Evolutionary conservation across 805 yeast genomes (phyloP), one percentile per base, ranked within the genome.

Genomic region (Candida piceae): DNA sequence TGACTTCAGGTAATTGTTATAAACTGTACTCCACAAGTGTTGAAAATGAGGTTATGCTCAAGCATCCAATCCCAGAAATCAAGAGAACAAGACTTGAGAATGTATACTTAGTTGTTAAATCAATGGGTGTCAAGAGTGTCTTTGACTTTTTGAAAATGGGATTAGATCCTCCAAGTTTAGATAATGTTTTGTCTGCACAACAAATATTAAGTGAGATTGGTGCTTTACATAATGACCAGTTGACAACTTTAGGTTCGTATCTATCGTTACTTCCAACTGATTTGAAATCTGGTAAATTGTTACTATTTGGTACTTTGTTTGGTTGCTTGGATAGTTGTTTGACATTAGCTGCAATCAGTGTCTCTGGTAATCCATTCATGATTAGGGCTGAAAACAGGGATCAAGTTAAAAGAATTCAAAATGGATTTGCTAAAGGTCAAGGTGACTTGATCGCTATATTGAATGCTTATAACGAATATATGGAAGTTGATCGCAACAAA

Each of bases 11-110:
- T 39, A 64, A 67, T 11, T 88, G 97, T 44, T 90, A 78, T 60
- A 88, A 84, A 53, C 54, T 90, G 32, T 90, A 75, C 59, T 81
- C 96, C 1, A 63, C 65, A 36, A 74, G 74, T 3, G 72, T 85
- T 0, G 76, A 76, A 49, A 65, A 67, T 4, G 57, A 58, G 1
- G 55, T 59, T 16, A 83, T 88, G 90, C 62, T 72, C 12, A 66
- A 71, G 2, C 80, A 81, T 46, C 95, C 96, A 1, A 69, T 83
- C 13, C 97, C 98, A 0, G 98, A 90, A 55, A 90, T 90, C 36
- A 77, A 78, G 45, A 68, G 97, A 41, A 79, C 93, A 1, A 78
- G 93, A 22, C 60, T 90, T 23, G 96, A 89, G 48, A 85, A 85
- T 24, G 65, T 90, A 28, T 89, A 85, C 51, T 64, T 90, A 31